These are phyloP conservation scores for Stentor coeruleus DNA, from an alignment of 73 alveolate species.

Conservation along the genomic window DNA sequence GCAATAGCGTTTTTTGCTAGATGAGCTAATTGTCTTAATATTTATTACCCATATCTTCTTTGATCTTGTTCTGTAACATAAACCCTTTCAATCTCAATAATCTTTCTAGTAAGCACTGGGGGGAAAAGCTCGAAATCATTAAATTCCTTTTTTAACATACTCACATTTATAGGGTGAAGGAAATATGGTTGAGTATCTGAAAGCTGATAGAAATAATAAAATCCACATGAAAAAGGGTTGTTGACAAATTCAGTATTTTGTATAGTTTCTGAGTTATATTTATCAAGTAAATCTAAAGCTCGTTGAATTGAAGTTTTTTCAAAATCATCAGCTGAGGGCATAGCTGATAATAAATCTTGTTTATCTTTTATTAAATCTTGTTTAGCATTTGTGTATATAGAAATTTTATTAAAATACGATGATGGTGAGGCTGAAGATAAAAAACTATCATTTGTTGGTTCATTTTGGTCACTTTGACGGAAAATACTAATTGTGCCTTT, in stretches of 20 bases:
- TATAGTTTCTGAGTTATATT: not conserved
- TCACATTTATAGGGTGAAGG: slow-evolving; percentile 15
- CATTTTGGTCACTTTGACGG: not conserved
- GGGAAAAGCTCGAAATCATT: not conserved
- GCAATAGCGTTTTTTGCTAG: not conserved
- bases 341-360: not conserved
- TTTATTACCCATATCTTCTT: not conserved
- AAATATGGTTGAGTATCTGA: slow-evolving; percentile 19
- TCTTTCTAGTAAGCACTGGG: not conserved
- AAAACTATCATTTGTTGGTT: not conserved
- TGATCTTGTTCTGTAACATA: not conserved
- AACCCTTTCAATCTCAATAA: not conserved
- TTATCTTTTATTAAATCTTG: not conserved
- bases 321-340: not conserved
- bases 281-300: not conserved
- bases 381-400: not conserved
- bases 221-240: not conserved
- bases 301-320: not conserved
- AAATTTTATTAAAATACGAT: not conserved
- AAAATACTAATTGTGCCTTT: slow-evolving; percentile 2
- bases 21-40: not conserved
- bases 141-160: not conserved
- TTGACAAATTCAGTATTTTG: not conserved
- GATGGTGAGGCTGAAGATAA: not conserved
- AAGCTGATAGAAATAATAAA: slow-evolving; percentile 15